Evolutionary conservation across 1,284 basidiomycete species (phyloP).

Genomic region (Chiua sp.): DNA sequence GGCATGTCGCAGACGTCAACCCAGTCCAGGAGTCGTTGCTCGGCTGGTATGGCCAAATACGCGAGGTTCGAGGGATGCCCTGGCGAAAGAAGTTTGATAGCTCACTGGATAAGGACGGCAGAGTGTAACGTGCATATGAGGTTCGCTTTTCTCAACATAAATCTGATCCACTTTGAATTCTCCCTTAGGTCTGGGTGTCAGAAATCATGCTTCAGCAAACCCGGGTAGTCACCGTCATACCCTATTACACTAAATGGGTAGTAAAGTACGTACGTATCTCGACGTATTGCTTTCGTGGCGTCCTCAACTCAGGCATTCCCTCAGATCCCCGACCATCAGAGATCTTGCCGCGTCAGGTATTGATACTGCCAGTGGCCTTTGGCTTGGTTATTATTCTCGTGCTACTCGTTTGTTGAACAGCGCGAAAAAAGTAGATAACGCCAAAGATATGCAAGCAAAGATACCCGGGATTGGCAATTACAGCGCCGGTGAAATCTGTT

Average conservation of each 20-base stretch:
- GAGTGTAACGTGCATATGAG: constrained; percentile 81
- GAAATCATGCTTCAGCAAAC: constrained; percentile 99
- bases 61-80: constrained; percentile 77
- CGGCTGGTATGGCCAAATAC: constrained; percentile 72
- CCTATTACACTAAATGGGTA: constrained; percentile 90
- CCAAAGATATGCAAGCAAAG: constrained; percentile 80
- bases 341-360: constrained; percentile 79
- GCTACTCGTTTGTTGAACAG: constrained; percentile 81
- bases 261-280: constrained; percentile 54
- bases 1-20: constrained; percentile 39
- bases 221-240: constrained; percentile 88
- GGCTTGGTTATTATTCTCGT: constrained; percentile 94
- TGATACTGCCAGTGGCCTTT: constrained; percentile 86
- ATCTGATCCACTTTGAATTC: neutral
- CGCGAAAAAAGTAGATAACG: constrained; percentile 80
- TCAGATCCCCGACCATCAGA: constrained; percentile 82
- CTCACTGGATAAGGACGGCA: constrained; percentile 52
- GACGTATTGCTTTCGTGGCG: neutral
- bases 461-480: constrained; percentile 94
- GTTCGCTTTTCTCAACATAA: constrained; percentile 41
- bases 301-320: neutral
- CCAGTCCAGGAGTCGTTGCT: constrained; percentile 55
- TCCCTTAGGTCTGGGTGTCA: constrained; percentile 78
- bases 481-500: constrained; percentile 89
- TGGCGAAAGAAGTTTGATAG: constrained; percentile 79